A percentile compares a stretch with the other conserved stretches of the same genome.
Conservation (phyloP, 2,329 filamentous ascomycete species). For the Trichoderma arundinaceum region DNA sequence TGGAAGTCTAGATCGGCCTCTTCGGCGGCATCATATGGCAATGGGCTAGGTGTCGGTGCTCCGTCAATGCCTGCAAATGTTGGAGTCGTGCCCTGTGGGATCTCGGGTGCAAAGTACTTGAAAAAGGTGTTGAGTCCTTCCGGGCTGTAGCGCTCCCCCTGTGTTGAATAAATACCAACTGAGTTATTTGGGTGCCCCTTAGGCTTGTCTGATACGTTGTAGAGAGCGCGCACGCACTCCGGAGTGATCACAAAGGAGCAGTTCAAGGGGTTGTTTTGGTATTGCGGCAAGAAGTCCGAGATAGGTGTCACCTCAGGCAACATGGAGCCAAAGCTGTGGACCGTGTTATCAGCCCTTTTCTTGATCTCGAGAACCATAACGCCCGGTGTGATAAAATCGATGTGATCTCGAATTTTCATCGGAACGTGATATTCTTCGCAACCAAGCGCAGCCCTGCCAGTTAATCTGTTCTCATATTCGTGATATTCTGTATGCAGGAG, state of each 20-base stretch:
- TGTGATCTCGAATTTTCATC: slow-evolving; percentile 43
- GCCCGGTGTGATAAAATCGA: slow-evolving; percentile 50
- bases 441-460: slow-evolving; percentile 39
- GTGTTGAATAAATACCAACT: slow-evolving; percentile 56
- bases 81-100: slow-evolving; percentile 31
- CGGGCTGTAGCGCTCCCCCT: slow-evolving; percentile 56
- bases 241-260: slow-evolving; percentile 56
- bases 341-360: background rate
- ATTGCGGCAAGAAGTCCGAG: background rate
- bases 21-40: slow-evolving; percentile 39
- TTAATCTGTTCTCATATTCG: slow-evolving; percentile 43
- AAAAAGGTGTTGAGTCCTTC: slow-evolving; percentile 55
- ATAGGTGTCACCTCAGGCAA: background rate
- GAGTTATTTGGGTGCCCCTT: slow-evolving; percentile 46
- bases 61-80: slow-evolving; percentile 30
- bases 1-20: slow-evolving; percentile 59
- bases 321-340: background rate
- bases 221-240: slow-evolving; percentile 57
- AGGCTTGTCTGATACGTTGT: slow-evolving; percentile 39
- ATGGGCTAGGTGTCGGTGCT: slow-evolving; percentile 21
- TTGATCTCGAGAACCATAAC: slow-evolving; percentile 33
- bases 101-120: slow-evolving; percentile 42
- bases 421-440: slow-evolving; percentile 50
- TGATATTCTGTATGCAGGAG: slow-evolving; percentile 60
- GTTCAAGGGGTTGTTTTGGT: background rate